Percentiles rank a stretch among this genome's conserved stretches.
Conservation (phyloP, 78 protist genomes). For the Dictyostelium intermedium region DNA sequence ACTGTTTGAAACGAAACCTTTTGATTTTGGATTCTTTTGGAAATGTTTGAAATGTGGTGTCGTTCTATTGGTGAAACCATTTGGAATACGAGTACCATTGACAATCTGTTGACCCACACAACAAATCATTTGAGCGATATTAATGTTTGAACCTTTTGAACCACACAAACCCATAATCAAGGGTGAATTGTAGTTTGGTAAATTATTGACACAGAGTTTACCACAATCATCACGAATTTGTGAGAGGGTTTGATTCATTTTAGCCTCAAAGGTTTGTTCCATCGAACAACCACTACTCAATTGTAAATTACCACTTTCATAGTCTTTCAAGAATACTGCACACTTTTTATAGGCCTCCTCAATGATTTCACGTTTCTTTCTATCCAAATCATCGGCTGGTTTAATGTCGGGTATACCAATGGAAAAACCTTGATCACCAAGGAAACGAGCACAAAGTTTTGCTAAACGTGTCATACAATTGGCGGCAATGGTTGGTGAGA, state of each 20-base stretch:
- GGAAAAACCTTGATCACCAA: slow-evolving; percentile 93
- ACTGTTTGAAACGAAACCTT: slow-evolving; percentile 98
- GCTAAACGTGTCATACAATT: slow-evolving; percentile 95
- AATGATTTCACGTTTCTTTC: slow-evolving; percentile 86
- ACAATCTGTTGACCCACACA: slow-evolving; percentile 99
- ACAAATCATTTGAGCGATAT: slow-evolving; percentile 99
- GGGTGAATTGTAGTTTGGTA: slow-evolving; percentile 94
- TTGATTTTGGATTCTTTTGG: slow-evolving; percentile 88
- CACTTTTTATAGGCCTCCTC: slow-evolving; percentile 79
- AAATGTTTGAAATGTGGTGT: slow-evolving; percentile 97
- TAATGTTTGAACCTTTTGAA: slow-evolving; percentile 98
- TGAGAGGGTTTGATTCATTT: slow-evolving; percentile 90
- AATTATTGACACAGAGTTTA: slow-evolving; percentile 88
- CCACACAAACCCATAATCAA: slow-evolving; percentile 99
- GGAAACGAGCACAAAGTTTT: slow-evolving; percentile 72
- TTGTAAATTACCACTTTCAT: slow-evolving; percentile 77
- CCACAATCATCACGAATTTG: slow-evolving; percentile 96
- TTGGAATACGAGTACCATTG: slow-evolving; percentile 96
- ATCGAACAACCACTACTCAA: slow-evolving; percentile 92
- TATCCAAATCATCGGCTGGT: slow-evolving; percentile 84
- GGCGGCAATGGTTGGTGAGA: slow-evolving; percentile 85
- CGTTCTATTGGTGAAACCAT: slow-evolving; percentile 97
- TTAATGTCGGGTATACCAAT: slow-evolving; percentile 98
- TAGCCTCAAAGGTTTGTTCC: slow-evolving; percentile 93
- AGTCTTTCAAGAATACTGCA: slow-evolving; percentile 81